Evolutionary conservation across 2,329 filamentous ascomycete species (phyloP), one percentile per base, ranked within the genome.

Genomic region (Fusarium austroafricanum): DNA sequence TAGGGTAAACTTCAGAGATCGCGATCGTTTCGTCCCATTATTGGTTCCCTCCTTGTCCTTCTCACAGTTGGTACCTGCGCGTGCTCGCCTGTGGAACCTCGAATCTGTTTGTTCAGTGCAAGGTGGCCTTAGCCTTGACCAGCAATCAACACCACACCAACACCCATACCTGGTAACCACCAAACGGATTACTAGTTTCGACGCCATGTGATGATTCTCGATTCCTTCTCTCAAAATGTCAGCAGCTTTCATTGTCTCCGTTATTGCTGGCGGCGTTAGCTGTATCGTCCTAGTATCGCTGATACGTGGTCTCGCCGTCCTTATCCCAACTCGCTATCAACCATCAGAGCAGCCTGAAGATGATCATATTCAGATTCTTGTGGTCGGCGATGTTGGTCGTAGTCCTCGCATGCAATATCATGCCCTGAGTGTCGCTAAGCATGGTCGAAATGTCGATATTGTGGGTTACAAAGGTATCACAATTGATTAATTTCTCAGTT

Each of bases 351-450:
- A 74, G 14, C 76, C 76, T 37, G 71, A 78, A 21, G 77, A 82
- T 68, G 79, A 83, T 40, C 81, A 81, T 62, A 76, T 95, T 42
- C 93, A 97, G 79, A 88, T 99, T 52, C 85, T 99, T 17, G 96
- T 99, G 18, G 86, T 99, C 28, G 96, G 96, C 43, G 96, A 99
- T 76, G 94, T 99, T 77, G 96, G 96, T 38, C 89, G 94, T 44
- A 98, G 95, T 77, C 96, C 96, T 49, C 93, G 96, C 57, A 99
- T 99, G 95, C 94, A 98, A 76, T 98, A 99, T 74, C 96, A 99
- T 85, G 95, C 95, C 20, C 83, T 97, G 71, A 98, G 95, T 77
- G 89, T 98, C 74, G 93, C 93, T 39, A 92, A 90, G 73, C 89
- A 94, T 75, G 93, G 93, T 23, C 91, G 89, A 9, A 85, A 86